phyloP scores from a whole-genome alignment of 1,284 basidiomycete species.

The Heterobasidion irregulare region DNA sequence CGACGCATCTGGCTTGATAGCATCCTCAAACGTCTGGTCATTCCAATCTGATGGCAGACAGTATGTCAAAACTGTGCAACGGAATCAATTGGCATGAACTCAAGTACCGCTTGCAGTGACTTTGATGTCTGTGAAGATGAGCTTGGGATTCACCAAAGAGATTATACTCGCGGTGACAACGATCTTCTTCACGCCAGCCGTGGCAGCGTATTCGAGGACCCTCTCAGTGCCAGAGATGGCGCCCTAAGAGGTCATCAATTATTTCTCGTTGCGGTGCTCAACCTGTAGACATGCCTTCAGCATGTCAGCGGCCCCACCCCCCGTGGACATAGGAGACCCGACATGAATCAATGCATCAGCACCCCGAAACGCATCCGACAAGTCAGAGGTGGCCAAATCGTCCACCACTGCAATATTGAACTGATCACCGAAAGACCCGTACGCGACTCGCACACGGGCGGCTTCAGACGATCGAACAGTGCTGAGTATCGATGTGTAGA shows the following conservation, averaged over 20 bases:
- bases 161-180: not conserved
- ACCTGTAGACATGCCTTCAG: not conserved
- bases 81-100: not conserved
- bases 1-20: not conserved
- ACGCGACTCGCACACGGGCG: not conserved
- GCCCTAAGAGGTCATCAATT: not conserved
- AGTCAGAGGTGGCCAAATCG: constrained; percentile 1
- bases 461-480: not conserved
- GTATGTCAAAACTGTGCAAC: not conserved
- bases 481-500: not conserved
- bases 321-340: not conserved
- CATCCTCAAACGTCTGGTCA: not conserved
- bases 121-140: not conserved
- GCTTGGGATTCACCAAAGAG: not conserved
- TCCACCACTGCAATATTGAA: not conserved
- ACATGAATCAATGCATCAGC: not conserved
- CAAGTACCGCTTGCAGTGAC: not conserved
- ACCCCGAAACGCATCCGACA: not conserved
- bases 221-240: not conserved
- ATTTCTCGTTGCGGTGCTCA: not conserved
- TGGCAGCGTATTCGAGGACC: not conserved
- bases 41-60: not conserved
- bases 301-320: not conserved
- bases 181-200: not conserved
- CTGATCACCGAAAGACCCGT: not conserved